Percentiles rank a stretch among this genome's conserved stretches.
phyloP scores from a whole-genome alignment of 148 eudicot species.

The Cornus controversa region DNA sequence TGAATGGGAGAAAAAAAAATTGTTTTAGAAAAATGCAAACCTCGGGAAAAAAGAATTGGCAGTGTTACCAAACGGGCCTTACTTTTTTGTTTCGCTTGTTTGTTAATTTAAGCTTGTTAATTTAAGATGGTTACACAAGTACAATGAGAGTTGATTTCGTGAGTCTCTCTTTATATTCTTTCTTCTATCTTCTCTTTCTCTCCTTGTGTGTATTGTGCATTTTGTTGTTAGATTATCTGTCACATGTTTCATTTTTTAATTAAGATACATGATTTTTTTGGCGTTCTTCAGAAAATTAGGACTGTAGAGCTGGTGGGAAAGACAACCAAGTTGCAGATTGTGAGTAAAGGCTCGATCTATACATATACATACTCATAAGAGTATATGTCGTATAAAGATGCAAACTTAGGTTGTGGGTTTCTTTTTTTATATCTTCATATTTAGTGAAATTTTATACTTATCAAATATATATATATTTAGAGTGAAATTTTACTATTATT shows the following conservation, averaged over 20 bases:
- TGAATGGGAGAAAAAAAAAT: no score
- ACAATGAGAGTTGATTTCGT: slow-evolving; percentile 90
- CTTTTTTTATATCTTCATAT: background rate
- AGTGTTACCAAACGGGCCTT: no score
- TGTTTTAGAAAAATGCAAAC: no score
- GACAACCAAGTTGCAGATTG: slow-evolving; percentile 89
- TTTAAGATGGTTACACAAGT: slow-evolving; percentile 75
- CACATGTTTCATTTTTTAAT: background rate
- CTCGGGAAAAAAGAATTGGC: no score
- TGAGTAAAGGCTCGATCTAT: slow-evolving; percentile 31
- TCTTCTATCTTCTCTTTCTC: background rate
- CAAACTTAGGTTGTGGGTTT: background rate
- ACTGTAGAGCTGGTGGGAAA: slow-evolving; percentile 86
- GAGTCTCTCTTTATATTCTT: slow-evolving; percentile 20
- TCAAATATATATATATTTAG: no score
- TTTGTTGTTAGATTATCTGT: background rate
- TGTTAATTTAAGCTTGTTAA: slow-evolving; percentile 54
- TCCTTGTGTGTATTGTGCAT: no score
- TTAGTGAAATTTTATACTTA: no score
- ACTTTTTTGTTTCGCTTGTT: background rate
- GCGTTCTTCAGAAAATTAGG: slow-evolving; percentile 68
- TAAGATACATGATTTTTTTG: background rate
- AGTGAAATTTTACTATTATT: no score
- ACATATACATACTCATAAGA: background rate
- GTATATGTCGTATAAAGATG: background rate